A percentile compares a stretch with the other conserved stretches of the same genome.
These are phyloP conservation scores for Leccinellum luteum DNA, from an alignment of 768 basidiomycete species.

Conservation along the genomic window DNA sequence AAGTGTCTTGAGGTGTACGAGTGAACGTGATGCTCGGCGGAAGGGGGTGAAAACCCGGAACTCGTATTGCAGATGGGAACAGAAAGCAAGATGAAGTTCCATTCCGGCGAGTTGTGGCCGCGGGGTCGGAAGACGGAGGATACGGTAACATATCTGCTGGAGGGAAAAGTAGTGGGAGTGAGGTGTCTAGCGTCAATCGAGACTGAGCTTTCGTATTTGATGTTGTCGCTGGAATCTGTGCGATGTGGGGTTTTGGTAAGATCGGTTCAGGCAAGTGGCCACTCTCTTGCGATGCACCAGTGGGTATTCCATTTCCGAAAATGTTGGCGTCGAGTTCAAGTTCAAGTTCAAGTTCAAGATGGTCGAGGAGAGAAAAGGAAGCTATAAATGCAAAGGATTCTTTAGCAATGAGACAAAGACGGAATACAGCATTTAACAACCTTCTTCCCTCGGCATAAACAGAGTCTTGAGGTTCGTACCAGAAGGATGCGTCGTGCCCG, in stretches of 20 bases:
- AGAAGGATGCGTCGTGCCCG: background rate
- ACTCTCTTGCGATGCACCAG: constrained; percentile 3
- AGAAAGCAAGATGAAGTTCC: constrained; percentile 23
- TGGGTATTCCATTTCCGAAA: constrained; percentile 22
- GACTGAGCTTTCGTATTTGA: constrained; percentile 5
- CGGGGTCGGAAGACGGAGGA: constrained; percentile 14
- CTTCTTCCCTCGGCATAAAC: constrained; percentile 67
- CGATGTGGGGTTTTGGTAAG: constrained; percentile 1
- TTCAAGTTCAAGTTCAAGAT: constrained; percentile 74
- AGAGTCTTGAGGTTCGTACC: constrained; percentile 61
- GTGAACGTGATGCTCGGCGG: constrained; percentile 16
- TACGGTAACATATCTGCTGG: constrained; percentile 26
- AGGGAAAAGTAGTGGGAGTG: constrained; percentile 65
- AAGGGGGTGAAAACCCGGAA: constrained; percentile 49
- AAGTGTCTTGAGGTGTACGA: constrained; percentile 24
- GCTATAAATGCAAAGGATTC: constrained; percentile 31
- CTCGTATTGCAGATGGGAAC: constrained; percentile 36
- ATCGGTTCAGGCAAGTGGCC: background rate
- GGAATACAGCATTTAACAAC: constrained; percentile 34
- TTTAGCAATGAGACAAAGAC: background rate
- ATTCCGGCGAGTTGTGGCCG: constrained; percentile 1
- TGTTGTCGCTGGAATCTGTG: constrained; percentile 1
- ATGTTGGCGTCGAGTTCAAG: constrained; percentile 65
- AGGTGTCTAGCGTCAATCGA: constrained; percentile 46
- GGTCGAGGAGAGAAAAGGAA: constrained; percentile 72